Base-by-base conservation (phyloP, 257 asterid species). In the Gardenia jasminoides region DNA sequence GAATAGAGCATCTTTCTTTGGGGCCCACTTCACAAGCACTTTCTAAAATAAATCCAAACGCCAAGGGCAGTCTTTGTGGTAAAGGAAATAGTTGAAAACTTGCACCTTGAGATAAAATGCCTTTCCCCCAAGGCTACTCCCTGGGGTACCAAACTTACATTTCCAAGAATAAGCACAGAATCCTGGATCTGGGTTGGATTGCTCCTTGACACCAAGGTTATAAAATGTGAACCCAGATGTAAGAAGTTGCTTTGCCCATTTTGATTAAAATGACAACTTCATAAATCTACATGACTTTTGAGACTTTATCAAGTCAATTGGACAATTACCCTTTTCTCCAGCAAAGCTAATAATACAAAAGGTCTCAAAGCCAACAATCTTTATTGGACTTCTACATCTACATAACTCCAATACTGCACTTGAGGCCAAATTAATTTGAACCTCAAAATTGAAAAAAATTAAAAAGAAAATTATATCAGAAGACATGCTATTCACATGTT, bases 261-360 rank as follows among this genome's bases (percentile, higher is more conserved):
- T 4, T 26, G 10, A 28, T n/a, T 72, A 26, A 46, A n/a, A 72
- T 47, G n/a, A 72, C 7, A 50, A 50, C 22, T 48, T 56, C 41
- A 59, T 58, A n/a, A 70, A 10, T 78, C 58, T 43, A 15, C 80
- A 48, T 76, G 39, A 48, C 46, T 58, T 66, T 30, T 6, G 68
- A 65, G 59, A 16, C 12, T 7, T 30, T 48, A 56, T 46, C 10
- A 47, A 28, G 8, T 24, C 30, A 17, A 65, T 1, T 30, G 46
- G 72, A 44, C 7, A 44, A 69, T 43, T 26, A 17, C 47, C 62
- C 52, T 69, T 11, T 64, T 76, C 26, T 44, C 39, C 33, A 22
- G 44, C 15, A 44, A 43, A 41, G 6, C 28, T n/a, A 75, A 22
- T 7, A 41, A 22, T 4, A 31, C 12, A 28, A 10, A 30, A 19